Evolutionary conservation across 2,329 filamentous ascomycete species (phyloP).

Genomic region (Rutstroemia sp.): DNA sequence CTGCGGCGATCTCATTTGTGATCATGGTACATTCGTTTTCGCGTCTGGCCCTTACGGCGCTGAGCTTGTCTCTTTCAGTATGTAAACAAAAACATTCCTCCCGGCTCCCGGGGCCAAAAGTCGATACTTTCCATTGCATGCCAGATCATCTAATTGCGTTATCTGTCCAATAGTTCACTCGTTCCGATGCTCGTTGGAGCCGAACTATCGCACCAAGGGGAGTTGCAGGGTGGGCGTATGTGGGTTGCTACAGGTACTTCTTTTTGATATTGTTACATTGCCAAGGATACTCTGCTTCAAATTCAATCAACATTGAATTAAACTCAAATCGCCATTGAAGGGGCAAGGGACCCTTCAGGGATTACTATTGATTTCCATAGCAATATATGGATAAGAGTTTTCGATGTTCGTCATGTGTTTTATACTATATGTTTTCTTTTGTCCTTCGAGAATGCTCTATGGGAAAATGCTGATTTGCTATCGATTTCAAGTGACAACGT

Average conservation of each 20-base stretch:
- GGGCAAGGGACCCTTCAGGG: not conserved
- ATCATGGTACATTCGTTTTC: slow-evolving; percentile 3
- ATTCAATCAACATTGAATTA: not conserved
- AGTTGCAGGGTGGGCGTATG: slow-evolving; percentile 9
- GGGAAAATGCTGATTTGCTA: not conserved
- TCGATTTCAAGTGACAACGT: not conserved
- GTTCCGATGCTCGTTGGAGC: slow-evolving; percentile 2
- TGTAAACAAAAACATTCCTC: not conserved
- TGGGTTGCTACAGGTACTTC: slow-evolving; percentile 10
- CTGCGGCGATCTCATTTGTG: not conserved
- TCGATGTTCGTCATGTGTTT: not conserved
- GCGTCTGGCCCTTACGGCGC: not conserved
- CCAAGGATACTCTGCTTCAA: not conserved
- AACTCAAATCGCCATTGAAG: not conserved
- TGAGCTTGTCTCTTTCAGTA: not conserved
- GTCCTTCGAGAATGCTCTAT: not conserved
- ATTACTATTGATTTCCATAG: not conserved
- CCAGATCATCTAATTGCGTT: not conserved
- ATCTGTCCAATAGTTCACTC: slow-evolving; percentile 3
- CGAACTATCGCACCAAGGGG: slow-evolving; percentile 1
- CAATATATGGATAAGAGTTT: not conserved
- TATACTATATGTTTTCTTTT: not conserved
- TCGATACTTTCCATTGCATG: not conserved
- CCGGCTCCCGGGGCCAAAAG: not conserved
- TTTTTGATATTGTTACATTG: not conserved